A percentile compares a stretch with the other conserved stretches of the same genome.
phyloP scores from a whole-genome alignment of 2,329 filamentous ascomycete genomes.

The Sclerotinia spermophila region DNA sequence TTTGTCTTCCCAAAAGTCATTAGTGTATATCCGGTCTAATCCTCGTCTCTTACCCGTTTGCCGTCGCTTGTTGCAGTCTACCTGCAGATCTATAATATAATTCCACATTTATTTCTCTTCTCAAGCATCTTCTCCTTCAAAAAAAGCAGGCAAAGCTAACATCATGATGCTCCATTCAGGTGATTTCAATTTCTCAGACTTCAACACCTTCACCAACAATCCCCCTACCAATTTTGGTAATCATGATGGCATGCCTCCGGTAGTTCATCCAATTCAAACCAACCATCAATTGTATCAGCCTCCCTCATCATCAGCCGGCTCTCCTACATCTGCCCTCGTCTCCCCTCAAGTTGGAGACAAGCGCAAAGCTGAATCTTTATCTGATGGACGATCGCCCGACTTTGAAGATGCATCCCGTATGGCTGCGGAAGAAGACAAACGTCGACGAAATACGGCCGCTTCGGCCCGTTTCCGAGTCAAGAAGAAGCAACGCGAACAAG shows the following conservation, averaged over 20 bases:
- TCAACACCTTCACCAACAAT: constrained; percentile 28
- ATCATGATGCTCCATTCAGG: constrained; percentile 29
- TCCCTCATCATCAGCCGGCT: constrained; percentile 25
- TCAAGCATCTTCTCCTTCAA: constrained; percentile 11
- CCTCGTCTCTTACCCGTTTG: constrained; percentile 8
- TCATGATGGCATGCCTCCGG: constrained; percentile 20
- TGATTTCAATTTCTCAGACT: constrained; percentile 37
- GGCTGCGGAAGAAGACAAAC: constrained; percentile 85
- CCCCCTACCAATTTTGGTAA: constrained; percentile 24
- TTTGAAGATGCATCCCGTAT: constrained; percentile 69
- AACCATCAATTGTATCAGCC: constrained; percentile 25
- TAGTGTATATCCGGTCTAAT: constrained; percentile 12
- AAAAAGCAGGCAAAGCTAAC: constrained; percentile 32
- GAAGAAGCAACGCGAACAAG: constrained; percentile 93
- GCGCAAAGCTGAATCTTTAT: constrained; percentile 37
- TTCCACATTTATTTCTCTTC: constrained; percentile 14
- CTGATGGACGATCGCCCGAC: constrained; percentile 37
- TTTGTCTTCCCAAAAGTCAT: not conserved
- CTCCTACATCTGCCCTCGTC: constrained; percentile 28
- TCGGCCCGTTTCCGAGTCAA: constrained; percentile 87
- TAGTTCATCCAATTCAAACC: constrained; percentile 25
- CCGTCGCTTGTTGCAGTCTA: constrained; percentile 13
- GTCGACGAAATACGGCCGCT: constrained; percentile 82
- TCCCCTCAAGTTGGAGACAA: constrained; percentile 32
- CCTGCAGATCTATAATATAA: constrained; percentile 6